Conservation (phyloP, 805 yeast genomes). For the Kodamaea laetipori region DNA sequence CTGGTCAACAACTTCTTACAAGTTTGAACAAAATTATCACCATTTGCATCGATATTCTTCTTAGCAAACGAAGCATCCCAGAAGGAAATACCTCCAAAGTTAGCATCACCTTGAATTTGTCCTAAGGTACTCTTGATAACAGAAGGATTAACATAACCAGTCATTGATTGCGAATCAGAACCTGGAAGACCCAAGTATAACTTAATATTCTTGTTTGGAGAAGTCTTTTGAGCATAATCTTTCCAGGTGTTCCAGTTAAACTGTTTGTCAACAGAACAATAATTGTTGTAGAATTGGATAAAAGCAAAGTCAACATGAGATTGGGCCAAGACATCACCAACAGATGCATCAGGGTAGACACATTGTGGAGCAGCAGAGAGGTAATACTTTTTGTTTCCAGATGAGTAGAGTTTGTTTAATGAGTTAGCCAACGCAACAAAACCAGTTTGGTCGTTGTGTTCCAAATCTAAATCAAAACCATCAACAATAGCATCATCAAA, state of each 20-base stretch:
- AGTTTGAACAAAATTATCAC: conserved; percentile 3
- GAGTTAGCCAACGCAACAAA: conserved; percentile 18
- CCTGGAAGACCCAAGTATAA: conserved; percentile 41
- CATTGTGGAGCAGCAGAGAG: conserved; percentile 92
- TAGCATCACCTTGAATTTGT: conserved; percentile 18
- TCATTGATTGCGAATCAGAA: conserved; percentile 36
- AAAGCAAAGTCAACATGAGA: conserved; percentile 76
- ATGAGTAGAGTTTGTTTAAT: conserved; percentile 1
- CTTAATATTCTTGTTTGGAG: conserved; percentile 48
- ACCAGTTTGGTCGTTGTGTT: conserved; percentile 34
- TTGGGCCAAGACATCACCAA: conserved; percentile 33
- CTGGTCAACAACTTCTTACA: conserved; percentile 1
- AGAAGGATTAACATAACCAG: conserved; percentile 39
- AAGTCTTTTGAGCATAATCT: conserved; percentile 52
- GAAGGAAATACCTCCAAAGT: conserved; percentile 38
- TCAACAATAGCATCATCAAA: conserved; percentile 21
- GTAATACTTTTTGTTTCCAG: conserved; percentile 56
- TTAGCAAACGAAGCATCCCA: conserved; percentile 37
- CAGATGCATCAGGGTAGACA: conserved; percentile 68
- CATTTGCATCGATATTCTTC: conserved; percentile 11
- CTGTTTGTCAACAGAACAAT: conserved; percentile 50
- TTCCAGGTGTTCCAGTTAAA: conserved; percentile 76
- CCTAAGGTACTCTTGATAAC: conserved; percentile 16
- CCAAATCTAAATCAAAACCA: conserved; percentile 36
- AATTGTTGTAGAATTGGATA: conserved; percentile 86